These are phyloP conservation scores for Elaphomyces granulatus DNA, from an alignment of 495 filamentous ascomycete genomes.

Conservation along the genomic window DNA sequence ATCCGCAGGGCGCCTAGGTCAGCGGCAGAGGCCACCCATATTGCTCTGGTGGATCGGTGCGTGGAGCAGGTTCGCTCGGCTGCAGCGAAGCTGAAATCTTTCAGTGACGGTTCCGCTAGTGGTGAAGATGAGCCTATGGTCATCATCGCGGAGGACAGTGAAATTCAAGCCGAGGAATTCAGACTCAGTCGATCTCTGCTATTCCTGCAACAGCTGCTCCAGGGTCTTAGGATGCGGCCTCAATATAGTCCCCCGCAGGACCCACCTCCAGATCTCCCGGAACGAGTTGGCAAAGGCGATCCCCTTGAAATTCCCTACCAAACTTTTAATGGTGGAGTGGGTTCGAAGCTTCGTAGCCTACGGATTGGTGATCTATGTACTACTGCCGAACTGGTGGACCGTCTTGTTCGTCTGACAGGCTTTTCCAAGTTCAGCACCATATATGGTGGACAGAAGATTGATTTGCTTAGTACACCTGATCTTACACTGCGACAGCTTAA, in stretches of 20 bases:
- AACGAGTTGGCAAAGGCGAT: constrained; percentile 38
- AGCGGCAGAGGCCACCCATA: constrained; percentile 54
- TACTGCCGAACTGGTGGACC: constrained; percentile 47
- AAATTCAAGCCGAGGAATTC: constrained; percentile 38
- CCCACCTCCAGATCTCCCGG: constrained; percentile 24
- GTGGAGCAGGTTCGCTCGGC: constrained; percentile 57
- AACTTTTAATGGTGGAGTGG: constrained; percentile 44
- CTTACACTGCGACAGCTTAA: constrained; percentile 27
- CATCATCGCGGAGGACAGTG: constrained; percentile 27
- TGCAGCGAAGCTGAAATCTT: constrained; percentile 43
- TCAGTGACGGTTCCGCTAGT: constrained; percentile 24
- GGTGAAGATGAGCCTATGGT: constrained; percentile 38
- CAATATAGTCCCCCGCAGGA: constrained; percentile 35
- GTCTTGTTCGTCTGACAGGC: constrained; percentile 48
- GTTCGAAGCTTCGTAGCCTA: constrained; percentile 41
- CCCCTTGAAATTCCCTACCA: constrained; percentile 57
- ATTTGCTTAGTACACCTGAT: constrained; percentile 28
- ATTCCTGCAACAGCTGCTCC: constrained; percentile 42
- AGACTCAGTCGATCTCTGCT: constrained; percentile 51
- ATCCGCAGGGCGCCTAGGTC: constrained; percentile 28
- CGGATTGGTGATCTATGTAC: constrained; percentile 58
- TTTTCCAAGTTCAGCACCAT: constrained; percentile 52
- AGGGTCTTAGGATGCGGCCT: constrained; percentile 37
- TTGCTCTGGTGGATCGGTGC: constrained; percentile 63
- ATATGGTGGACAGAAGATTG: constrained; percentile 33